Percentiles rank a stretch among this genome's conserved stretches.
Evolutionary conservation across 1,139 yeast species (phyloP).

Genomic region (Spathaspora sp.): DNA sequence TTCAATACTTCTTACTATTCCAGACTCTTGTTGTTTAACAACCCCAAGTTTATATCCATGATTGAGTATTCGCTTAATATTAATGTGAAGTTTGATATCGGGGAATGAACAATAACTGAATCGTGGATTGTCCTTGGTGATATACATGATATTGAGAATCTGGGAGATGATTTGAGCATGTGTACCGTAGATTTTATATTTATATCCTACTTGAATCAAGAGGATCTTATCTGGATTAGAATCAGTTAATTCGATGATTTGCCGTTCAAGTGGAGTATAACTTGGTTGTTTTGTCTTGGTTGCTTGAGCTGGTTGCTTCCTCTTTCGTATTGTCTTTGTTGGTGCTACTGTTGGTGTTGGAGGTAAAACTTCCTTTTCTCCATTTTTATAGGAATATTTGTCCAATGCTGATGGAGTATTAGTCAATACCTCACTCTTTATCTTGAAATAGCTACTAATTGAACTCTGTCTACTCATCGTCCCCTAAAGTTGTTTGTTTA

Average conservation of each 20-base stretch:
- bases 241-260: conserved; percentile 63
- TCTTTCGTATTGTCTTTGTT: conserved; percentile 6
- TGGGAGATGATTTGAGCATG: conserved; percentile 75
- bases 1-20: conserved; percentile 58
- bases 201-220: conserved; percentile 87
- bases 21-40: conserved; percentile 81
- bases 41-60: conserved; percentile 79
- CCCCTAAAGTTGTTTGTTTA: neutral
- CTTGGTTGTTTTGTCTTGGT: conserved; percentile 8
- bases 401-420: neutral
- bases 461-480: conserved; percentile 21
- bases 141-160: conserved; percentile 66
- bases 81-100: conserved; percentile 67
- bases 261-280: conserved; percentile 77
- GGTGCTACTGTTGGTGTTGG: conserved; percentile 3
- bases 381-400: conserved; percentile 6
- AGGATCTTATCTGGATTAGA: conserved; percentile 64
- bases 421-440: conserved; percentile 2
- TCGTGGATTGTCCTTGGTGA: conserved; percentile 60
- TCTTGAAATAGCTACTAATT: conserved; percentile 28
- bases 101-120: conserved; percentile 89
- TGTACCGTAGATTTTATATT: conserved; percentile 79
- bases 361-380: conserved; percentile 2
- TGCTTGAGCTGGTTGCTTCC: conserved; percentile 3
- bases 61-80: conserved; percentile 64